Percentiles rank a stretch among this genome's conserved stretches.
phyloP scores from a whole-genome alignment of 176 grass and related monocot species.

The Rhynchospora breviuscula region DNA sequence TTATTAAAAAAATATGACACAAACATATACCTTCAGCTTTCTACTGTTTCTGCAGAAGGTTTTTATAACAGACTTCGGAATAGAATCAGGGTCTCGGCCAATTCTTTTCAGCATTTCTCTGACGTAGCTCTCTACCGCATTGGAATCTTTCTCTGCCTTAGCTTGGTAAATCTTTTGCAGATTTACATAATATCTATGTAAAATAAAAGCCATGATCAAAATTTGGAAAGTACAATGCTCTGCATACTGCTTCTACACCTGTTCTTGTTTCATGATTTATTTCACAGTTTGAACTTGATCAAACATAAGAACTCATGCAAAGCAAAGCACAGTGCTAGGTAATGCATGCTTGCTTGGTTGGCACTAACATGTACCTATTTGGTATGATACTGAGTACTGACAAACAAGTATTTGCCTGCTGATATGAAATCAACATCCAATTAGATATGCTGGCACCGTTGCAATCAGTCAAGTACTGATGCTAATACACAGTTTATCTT shows the following conservation, averaged over 20 bases:
- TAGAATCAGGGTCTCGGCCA: constrained; percentile 65
- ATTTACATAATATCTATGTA: constrained; percentile 70
- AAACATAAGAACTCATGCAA: neutral
- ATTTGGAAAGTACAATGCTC: neutral
- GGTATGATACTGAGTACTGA: neutral
- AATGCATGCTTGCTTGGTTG: neutral
- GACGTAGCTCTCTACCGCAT: constrained; percentile 49
- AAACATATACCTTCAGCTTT: constrained; percentile 63
- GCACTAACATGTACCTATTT: neutral
- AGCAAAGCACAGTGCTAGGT: neutral
- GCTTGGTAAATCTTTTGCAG: constrained; percentile 95
- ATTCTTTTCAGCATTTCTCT: constrained; percentile 70
- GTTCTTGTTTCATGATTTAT: neutral
- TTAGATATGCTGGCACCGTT: neutral
- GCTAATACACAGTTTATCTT: neutral
- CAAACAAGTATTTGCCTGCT: neutral
- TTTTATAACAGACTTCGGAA: constrained; percentile 74
- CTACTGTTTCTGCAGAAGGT: constrained; percentile 91
- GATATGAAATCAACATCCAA: neutral
- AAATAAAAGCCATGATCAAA: constrained; percentile 5
- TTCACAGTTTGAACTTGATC: neutral
- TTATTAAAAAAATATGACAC: constrained; percentile 9
- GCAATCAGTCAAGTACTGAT: neutral
- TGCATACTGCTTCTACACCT: neutral
- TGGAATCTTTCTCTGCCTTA: constrained; percentile 77